A percentile compares a stretch with the other conserved stretches of the same genome.
These are phyloP conservation scores for Abelmoschus esculentus DNA, from an alignment of 345 rosid genomes.

Conservation along the genomic window DNA sequence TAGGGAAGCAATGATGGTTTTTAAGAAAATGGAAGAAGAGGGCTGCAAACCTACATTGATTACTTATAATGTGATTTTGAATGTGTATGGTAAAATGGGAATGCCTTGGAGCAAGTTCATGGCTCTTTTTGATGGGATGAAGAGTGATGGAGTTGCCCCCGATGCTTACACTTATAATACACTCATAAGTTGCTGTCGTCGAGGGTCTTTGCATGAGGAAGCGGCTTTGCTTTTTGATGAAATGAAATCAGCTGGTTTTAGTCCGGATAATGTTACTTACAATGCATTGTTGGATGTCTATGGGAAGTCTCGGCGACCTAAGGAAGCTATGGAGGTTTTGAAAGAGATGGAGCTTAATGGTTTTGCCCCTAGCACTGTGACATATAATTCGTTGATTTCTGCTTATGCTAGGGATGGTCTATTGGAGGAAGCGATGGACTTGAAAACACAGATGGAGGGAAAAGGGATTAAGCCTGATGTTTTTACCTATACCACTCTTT, in stretches of 20 bases:
- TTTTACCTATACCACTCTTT: conserved; percentile 80
- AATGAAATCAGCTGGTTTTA: conserved; percentile 66
- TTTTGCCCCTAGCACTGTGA: conserved; percentile 58
- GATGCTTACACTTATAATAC: conserved; percentile 83
- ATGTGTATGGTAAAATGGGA: conserved; percentile 92
- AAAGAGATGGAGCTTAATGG: conserved; percentile 75
- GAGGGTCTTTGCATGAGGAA: conserved; percentile 75
- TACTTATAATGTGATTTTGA: conserved; percentile 73
- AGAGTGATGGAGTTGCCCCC: conserved; percentile 16
- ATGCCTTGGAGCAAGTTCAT: conserved; percentile 81
- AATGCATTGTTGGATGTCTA: conserved; percentile 78
- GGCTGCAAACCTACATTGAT: conserved; percentile 72
- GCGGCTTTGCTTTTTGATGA: conserved; percentile 62
- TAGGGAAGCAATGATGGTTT: background rate
- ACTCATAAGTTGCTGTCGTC: conserved; percentile 69
- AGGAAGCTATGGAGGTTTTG: conserved; percentile 73
- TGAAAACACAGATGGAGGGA: conserved; percentile 58
- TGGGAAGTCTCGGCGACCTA: conserved; percentile 80
- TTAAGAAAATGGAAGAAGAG: conserved; percentile 68
- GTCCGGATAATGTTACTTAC: conserved; percentile 73
- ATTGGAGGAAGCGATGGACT: conserved; percentile 66
- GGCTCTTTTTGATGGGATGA: conserved; percentile 27
- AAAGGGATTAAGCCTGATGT: conserved; percentile 76
- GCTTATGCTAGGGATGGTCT: conserved; percentile 79
- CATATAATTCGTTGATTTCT: conserved; percentile 78